Percentiles rank a stretch among this genome's conserved stretches.
Conservation (phyloP, 805 yeast genomes). For the Jamesozyma spencerorum region DNA sequence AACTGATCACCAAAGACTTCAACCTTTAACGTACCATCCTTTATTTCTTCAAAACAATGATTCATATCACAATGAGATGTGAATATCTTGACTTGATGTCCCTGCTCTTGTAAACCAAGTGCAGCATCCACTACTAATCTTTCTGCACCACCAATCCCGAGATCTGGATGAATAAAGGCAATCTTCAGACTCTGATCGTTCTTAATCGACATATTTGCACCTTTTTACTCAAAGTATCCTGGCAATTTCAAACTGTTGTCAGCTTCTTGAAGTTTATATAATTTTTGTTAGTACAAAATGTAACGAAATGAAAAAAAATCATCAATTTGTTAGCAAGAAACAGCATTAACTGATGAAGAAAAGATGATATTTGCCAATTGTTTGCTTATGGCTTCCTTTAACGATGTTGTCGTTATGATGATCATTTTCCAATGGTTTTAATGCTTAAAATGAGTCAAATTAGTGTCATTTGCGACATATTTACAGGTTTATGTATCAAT, state of each 20-base stretch:
- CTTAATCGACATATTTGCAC: not conserved
- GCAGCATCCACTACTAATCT: constrained; percentile 96
- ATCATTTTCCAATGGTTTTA: too few relatives aligned
- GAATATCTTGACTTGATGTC: constrained; percentile 56
- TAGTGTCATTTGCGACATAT: not conserved
- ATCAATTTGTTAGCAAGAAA: too few relatives aligned
- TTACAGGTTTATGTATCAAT: not conserved
- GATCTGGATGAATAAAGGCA: constrained; percentile 90
- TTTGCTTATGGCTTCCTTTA: too few relatives aligned
- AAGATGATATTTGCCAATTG: too few relatives aligned
- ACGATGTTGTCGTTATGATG: too few relatives aligned
- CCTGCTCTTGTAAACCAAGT: constrained; percentile 61
- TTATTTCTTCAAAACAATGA: constrained; percentile 89
- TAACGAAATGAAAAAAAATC: too few relatives aligned
- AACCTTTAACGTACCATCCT: constrained; percentile 48
- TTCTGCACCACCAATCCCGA: constrained; percentile 98
- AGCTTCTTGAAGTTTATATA: too few relatives aligned
- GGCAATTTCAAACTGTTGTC: too few relatives aligned
- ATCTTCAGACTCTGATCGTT: constrained; percentile 36
- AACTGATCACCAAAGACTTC: constrained; percentile 73
- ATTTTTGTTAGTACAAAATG: too few relatives aligned
- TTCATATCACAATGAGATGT: constrained; percentile 83
- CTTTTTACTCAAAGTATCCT: not conserved
- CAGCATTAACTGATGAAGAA: too few relatives aligned
- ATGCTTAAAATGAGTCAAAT: too few relatives aligned